Conservation (phyloP, 768 basidiomycete species). For the Rhodotorula taiwanensis region DNA sequence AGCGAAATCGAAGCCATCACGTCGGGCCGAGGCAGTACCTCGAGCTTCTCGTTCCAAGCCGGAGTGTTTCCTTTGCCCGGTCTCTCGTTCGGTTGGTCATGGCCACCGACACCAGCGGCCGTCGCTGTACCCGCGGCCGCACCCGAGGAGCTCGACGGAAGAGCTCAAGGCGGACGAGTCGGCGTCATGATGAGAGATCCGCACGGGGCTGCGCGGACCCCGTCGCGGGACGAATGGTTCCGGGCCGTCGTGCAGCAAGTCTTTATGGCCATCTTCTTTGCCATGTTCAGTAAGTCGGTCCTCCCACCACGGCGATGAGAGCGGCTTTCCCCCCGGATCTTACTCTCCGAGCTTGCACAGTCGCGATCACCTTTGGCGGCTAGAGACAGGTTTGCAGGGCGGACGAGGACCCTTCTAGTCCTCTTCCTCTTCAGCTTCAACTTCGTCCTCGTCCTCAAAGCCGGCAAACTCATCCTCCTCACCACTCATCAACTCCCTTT, state of each 20-base stretch:
- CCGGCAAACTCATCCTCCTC: constrained; percentile 40
- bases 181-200: not conserved
- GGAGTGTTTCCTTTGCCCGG: constrained; percentile 19
- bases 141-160: not conserved
- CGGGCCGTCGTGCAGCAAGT: constrained; percentile 2
- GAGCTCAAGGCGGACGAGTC: not conserved
- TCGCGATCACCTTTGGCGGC: not conserved
- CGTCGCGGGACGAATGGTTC: not conserved
- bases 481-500: constrained; percentile 25
- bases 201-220: not conserved
- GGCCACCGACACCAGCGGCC: constrained; percentile 2
- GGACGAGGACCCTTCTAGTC: not conserved
- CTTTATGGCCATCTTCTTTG: constrained; percentile 14
- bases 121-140: too few species aligned
- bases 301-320: too few species aligned
- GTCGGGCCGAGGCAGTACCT: not conserved
- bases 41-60: constrained; percentile 14
- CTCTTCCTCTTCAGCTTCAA: not conserved
- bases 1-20: not conserved
- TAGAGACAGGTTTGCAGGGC: too few species aligned
- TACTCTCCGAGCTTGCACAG: not conserved
- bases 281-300: constrained; percentile 12
- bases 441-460: constrained; percentile 5
- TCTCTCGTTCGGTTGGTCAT: constrained; percentile 8
- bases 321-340: too few species aligned